phyloP scores from a whole-genome alignment of 805 yeast species.

The Sungouiella thailandica region DNA sequence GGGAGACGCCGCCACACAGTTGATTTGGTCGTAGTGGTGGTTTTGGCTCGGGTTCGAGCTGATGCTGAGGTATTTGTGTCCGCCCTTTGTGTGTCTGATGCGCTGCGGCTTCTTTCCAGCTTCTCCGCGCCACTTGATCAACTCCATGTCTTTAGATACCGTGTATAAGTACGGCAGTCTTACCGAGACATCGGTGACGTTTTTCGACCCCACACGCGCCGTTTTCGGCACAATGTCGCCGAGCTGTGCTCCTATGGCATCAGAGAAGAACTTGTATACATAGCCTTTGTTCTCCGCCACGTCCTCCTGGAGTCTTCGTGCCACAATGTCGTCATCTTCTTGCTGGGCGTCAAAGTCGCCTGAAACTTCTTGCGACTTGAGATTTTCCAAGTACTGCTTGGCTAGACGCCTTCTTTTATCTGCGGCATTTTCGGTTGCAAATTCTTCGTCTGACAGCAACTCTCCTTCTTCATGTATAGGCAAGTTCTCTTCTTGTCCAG shows the following conservation, averaged over 20 bases:
- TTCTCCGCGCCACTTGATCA: conserved; percentile 75
- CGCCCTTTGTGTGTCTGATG: conserved; percentile 63
- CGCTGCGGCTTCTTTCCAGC: conserved; percentile 50
- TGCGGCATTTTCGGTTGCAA: conserved; percentile 73
- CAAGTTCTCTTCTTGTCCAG: conserved; percentile 4
- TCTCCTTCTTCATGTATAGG: conserved; percentile 20
- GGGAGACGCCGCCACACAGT: conserved; percentile 75
- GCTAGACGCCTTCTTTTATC: conserved; percentile 94
- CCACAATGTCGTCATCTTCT: conserved; percentile 79
- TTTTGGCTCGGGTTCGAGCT: conserved; percentile 49
- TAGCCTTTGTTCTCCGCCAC: conserved; percentile 88
- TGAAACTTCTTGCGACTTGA: conserved; percentile 51
- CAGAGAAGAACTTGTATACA: conserved; percentile 65
- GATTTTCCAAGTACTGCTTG: conserved; percentile 79
- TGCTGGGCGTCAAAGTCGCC: conserved; percentile 82
- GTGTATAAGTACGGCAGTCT: conserved; percentile 65
- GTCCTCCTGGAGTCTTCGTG: conserved; percentile 76
- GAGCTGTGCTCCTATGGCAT: conserved; percentile 37
- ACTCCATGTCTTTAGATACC: conserved; percentile 73
- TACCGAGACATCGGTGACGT: conserved; percentile 52
- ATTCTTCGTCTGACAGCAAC: conserved; percentile 65
- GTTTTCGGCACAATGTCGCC: conserved; percentile 30
- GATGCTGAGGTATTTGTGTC: conserved; percentile 37
- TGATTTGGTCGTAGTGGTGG: conserved; percentile 75
- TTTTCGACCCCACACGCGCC: conserved; percentile 58